phyloP scores from a whole-genome alignment of 1,139 yeast genomes.

The Yamadazyma kanchanaburiensis region DNA sequence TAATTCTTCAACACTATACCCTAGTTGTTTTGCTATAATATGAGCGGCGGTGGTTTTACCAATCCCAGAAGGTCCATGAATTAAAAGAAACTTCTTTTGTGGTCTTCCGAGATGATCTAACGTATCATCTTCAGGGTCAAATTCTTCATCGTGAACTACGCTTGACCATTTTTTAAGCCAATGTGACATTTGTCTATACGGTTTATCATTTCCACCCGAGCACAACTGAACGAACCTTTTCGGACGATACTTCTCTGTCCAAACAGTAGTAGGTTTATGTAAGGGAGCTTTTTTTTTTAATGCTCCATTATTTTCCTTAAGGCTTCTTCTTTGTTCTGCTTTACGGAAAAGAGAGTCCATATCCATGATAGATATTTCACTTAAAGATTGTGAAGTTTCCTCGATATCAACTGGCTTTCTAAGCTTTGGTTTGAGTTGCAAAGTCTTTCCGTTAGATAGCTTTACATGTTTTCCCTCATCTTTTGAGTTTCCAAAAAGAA shows the following conservation, averaged over 20 bases:
- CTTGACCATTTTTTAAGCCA: constrained; percentile 86
- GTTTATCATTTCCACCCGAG: constrained; percentile 78
- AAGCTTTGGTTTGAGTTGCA: constrained; percentile 17
- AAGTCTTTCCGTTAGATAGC: constrained; percentile 22
- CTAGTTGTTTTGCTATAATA: constrained; percentile 76
- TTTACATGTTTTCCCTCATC: constrained; percentile 17
- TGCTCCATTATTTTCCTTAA: constrained; percentile 17
- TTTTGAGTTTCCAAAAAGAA: constrained; percentile 2
- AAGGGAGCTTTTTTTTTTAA: constrained; percentile 1
- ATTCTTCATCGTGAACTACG: constrained; percentile 51
- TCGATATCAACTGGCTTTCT: constrained; percentile 4
- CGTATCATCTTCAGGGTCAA: constrained; percentile 16
- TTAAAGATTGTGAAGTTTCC: constrained; percentile 3
- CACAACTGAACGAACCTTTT: constrained; percentile 55
- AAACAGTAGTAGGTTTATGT: constrained; percentile 8
- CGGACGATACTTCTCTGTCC: constrained; percentile 87
- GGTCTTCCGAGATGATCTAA: constrained; percentile 71
- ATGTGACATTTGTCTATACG: constrained; percentile 64
- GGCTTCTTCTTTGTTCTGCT: constrained; percentile 22
- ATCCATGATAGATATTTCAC: constrained; percentile 14
- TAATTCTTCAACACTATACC: constrained; percentile 77
- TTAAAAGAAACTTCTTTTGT: constrained; percentile 58
- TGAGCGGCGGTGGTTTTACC: constrained; percentile 94
- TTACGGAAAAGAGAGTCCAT: constrained; percentile 29
- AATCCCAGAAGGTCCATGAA: constrained; percentile 94